phyloP scores from a whole-genome alignment of 257 asterid species.

The Rauvolfia tetraphylla region DNA sequence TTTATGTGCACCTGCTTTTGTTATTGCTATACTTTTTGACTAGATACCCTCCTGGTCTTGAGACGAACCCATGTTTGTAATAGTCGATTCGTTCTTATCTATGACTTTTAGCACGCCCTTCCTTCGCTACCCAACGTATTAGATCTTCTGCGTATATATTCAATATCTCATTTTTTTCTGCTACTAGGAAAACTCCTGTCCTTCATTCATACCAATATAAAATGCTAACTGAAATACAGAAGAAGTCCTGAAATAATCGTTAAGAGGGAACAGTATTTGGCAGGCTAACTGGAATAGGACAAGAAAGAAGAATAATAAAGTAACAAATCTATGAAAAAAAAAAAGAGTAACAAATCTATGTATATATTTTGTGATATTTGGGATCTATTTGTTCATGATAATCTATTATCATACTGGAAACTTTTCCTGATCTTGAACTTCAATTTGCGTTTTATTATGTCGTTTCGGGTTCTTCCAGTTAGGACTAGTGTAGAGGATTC shows the following conservation, averaged over 20 bases:
- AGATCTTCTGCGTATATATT: background rate
- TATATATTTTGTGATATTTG: background rate
- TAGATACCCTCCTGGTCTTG: background rate
- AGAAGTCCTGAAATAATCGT: background rate
- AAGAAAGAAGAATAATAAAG: background rate
- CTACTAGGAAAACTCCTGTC: background rate
- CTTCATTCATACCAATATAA: background rate
- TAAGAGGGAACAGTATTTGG: background rate
- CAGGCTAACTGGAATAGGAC: background rate
- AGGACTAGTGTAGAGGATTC: background rate
- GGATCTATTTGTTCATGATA: background rate
- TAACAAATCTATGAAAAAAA: too few relatives aligned
- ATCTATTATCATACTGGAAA: background rate
- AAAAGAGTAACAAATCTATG: background rate
- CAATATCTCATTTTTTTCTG: background rate
- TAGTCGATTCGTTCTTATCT: background rate
- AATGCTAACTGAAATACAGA: background rate
- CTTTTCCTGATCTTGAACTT: background rate
- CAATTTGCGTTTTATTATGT: too few relatives aligned
- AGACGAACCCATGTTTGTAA: background rate
- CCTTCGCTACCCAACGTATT: background rate
- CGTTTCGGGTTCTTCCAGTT: background rate
- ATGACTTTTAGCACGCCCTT: background rate
- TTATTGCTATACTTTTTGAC: background rate
- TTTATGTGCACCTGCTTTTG: too few relatives aligned